Evolutionary conservation across 495 filamentous ascomycete species (phyloP).

Genomic region (Aspergillus baeticus): DNA sequence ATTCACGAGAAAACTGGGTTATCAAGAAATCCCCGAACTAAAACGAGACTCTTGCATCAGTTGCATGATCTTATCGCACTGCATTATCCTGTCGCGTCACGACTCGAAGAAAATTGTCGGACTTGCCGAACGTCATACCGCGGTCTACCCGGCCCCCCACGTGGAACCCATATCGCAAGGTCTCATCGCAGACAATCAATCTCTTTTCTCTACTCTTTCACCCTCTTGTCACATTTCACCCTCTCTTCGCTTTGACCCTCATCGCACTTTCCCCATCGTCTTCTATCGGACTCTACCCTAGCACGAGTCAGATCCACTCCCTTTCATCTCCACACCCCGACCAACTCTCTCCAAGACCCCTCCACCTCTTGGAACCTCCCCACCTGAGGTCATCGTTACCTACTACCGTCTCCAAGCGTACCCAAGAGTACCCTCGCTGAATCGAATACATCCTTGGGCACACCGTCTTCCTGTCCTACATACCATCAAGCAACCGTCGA

Average conservation of each 20-base stretch:
- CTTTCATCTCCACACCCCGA: not conserved
- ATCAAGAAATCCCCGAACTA: not conserved
- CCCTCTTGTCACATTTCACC: not conserved
- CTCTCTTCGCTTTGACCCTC: not conserved
- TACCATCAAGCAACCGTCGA: not conserved
- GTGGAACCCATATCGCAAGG: constrained; percentile 13
- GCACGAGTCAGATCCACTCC: not conserved
- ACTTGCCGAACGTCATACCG: constrained; percentile 25
- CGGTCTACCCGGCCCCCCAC: constrained; percentile 26
- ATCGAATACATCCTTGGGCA: not conserved
- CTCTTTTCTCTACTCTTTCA: constrained; percentile 7
- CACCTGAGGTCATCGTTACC: constrained; percentile 3
- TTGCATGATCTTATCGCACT: constrained; percentile 2
- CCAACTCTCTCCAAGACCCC: not conserved
- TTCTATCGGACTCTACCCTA: not conserved
- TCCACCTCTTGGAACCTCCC: not conserved
- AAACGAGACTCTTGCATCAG: not conserved
- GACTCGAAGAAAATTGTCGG: constrained; percentile 13
- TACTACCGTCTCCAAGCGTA: not conserved
- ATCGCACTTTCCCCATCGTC: not conserved
- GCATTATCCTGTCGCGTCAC: constrained; percentile 1
- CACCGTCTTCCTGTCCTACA: not conserved
- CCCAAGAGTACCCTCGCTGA: not conserved
- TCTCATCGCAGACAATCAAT: constrained; percentile 12
- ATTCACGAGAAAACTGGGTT: not conserved